A percentile compares a stretch with the other conserved stretches of the same genome.
Evolutionary conservation across 2,329 filamentous ascomycete genomes (phyloP).

Genomic region (Dryadomyces quercus-mongolicae): DNA sequence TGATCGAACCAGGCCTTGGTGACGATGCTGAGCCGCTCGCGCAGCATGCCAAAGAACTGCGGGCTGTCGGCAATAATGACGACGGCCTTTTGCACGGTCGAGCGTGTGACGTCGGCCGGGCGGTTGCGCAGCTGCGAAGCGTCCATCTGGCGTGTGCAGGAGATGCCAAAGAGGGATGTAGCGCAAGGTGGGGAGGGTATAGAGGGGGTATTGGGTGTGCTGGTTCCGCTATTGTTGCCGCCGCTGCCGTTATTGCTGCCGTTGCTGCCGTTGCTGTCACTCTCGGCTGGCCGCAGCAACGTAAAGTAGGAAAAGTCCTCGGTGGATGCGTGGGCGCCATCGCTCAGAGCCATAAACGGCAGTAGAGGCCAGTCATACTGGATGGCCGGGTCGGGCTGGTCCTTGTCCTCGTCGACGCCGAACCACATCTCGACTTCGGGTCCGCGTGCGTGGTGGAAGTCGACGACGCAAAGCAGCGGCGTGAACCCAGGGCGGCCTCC

Average conservation of each 20-base stretch:
- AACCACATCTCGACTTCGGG: conserved; percentile 94
- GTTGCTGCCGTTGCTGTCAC: not conserved
- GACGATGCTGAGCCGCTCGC: conserved; percentile 80
- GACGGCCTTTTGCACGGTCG: conserved; percentile 94
- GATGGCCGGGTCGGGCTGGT: conserved; percentile 55
- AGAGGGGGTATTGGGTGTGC: no score
- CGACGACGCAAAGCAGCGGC: conserved; percentile 67
- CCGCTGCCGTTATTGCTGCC: conserved; percentile 21
- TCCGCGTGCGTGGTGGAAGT: conserved; percentile 75
- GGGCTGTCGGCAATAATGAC: conserved; percentile 90
- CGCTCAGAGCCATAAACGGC: conserved; percentile 93
- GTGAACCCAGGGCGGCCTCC: conserved; percentile 27
- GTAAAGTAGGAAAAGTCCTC: conserved; percentile 99
- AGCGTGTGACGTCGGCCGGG: conserved; percentile 84
- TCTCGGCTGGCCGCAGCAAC: conserved; percentile 46
- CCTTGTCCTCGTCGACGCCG: conserved; percentile 49
- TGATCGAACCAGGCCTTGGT: conserved; percentile 96
- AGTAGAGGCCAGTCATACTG: conserved; percentile 86
- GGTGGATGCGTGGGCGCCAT: conserved; percentile 87
- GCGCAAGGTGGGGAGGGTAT: conserved; percentile 39
- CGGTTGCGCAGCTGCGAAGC: conserved; percentile 64
- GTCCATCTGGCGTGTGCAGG: conserved; percentile 86
- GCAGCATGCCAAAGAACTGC: conserved; percentile 78
- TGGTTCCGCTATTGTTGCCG: not conserved
- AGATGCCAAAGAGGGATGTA: conserved; percentile 88